These are phyloP conservation scores for Murraya paniculata DNA, from an alignment of 345 rosid genomes.

Conservation along the genomic window DNA sequence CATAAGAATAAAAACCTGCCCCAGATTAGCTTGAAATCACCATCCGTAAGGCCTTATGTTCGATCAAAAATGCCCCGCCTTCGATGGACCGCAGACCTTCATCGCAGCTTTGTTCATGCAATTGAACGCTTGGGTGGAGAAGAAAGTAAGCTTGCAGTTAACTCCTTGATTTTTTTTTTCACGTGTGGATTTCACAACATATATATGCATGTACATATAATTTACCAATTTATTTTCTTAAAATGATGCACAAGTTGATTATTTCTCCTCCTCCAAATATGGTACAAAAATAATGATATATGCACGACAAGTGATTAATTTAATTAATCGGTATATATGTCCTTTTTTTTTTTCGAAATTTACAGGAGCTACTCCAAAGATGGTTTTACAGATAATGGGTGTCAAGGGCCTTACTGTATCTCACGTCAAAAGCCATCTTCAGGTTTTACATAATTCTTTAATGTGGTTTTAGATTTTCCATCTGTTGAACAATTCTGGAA, in stretches of 20 bases:
- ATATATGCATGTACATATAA: no score
- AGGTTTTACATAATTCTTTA: constrained; percentile 33
- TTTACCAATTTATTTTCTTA: no score
- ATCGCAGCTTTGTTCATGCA: constrained; percentile 58
- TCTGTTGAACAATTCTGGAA: not conserved
- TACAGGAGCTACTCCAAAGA: constrained; percentile 68
- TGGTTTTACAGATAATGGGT: constrained; percentile 61
- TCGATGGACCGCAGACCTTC: constrained; percentile 67
- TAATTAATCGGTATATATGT: no score
- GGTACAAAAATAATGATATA: no score
- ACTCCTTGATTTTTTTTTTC: no score
- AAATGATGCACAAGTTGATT: no score
- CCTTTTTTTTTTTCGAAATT: no score
- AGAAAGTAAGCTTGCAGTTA: constrained; percentile 40
- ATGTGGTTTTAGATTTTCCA: not conserved
- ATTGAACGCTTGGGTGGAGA: constrained; percentile 66
- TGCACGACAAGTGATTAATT: no score
- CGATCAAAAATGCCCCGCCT: constrained; percentile 61
- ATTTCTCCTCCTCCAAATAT: no score
- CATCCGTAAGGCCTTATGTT: constrained; percentile 43
- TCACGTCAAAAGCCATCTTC: constrained; percentile 82
- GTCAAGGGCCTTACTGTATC: constrained; percentile 65
- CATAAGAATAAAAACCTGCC: not conserved
- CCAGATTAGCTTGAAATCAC: constrained; percentile 19
- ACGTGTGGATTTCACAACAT: no score